Base-by-base conservation (phyloP, 352 stramenopile species). In the Halophytophthora polymorphica region DNA sequence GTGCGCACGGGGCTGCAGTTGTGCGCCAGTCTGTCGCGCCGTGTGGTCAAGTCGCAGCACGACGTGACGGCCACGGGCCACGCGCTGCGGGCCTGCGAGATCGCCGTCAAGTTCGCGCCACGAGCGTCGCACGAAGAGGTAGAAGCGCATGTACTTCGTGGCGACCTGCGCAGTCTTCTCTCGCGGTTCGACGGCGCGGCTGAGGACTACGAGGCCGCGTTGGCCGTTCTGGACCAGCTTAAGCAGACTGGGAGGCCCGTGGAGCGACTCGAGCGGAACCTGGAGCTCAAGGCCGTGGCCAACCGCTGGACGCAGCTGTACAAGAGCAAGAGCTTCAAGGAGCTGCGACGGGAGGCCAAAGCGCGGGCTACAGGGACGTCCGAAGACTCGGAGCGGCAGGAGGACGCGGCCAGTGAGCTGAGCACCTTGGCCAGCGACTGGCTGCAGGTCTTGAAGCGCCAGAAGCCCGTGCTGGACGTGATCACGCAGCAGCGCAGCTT, bases 271-370 rank as follows among this genome's bases (percentile, higher is more conserved):
- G 13, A 45, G 6, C 46, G 67, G 17, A 28, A 64, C 6, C 22
- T 89, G 7, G 44, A 75, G 23, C 28, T 71, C 14, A 87, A 89
- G 51, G 35, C 65, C 4, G 6, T 73, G 1, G 54, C 64, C 2
- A 89, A 87, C 50, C 64, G 48, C 28, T 89, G 75, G 73, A 73
- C 79, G 18, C 54, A 73, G 31, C 29, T 83, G 14, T 89, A 81
- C 38, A 64, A 56, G 29, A 36, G 43, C 18, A 81, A 77, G 25
- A 48, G 42, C 11, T 74, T 71, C 35, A 74, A 80, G 36, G 50
- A 78, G 18, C 45, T 88, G 6, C 62, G 67, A 42, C 60, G 58
- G 2, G 64, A 83, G 23, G 70, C 60, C 23, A 59, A 61, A 38
- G 28, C 33, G 14, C 47, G 49, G n/a, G 41, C 21, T 22, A 35